Percentiles rank a stretch among this genome's conserved stretches.
These are phyloP conservation scores for Gossypium raimondii DNA, from an alignment of 345 rosid genomes.

Conservation along the genomic window DNA sequence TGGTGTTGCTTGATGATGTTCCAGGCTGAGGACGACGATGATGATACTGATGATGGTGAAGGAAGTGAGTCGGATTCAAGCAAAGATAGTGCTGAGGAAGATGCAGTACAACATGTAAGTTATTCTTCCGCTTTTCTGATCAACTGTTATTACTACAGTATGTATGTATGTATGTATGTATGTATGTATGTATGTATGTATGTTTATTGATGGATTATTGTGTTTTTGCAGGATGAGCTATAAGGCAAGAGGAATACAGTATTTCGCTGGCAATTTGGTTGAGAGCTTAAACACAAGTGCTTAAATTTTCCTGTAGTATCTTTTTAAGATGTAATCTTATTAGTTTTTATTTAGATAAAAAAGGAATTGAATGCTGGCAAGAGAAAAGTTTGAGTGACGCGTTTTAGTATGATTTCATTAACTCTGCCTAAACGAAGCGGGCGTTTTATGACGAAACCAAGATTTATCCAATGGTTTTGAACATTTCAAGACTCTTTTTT, in stretches of 20 bases:
- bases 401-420: background rate
- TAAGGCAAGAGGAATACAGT: slow-evolving; percentile 29
- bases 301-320: background rate
- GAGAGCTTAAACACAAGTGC: slow-evolving; percentile 7
- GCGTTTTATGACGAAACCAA: background rate
- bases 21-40: slow-evolving; percentile 59
- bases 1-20: background rate
- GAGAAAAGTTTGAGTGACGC: background rate
- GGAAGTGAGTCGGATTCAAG: slow-evolving; percentile 35
- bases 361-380: slow-evolving; percentile 1
- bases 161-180: background rate
- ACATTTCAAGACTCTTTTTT: background rate
- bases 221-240: slow-evolving; percentile 68
- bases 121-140: background rate
- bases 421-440: background rate
- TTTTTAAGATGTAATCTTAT: slow-evolving; percentile 5
- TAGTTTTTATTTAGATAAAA: background rate
- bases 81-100: slow-evolving; percentile 28
- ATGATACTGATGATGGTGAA: slow-evolving; percentile 39
- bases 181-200: background rate
- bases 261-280: background rate
- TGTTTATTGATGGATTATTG: background rate
- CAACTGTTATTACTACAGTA: background rate
- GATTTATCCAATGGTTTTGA: slow-evolving; percentile 9
- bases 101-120: slow-evolving; percentile 34